A percentile compares a stretch with the other conserved stretches of the same genome.
phyloP scores from a whole-genome alignment of 164 flowering plant species.

The Berberis thunbergii region DNA sequence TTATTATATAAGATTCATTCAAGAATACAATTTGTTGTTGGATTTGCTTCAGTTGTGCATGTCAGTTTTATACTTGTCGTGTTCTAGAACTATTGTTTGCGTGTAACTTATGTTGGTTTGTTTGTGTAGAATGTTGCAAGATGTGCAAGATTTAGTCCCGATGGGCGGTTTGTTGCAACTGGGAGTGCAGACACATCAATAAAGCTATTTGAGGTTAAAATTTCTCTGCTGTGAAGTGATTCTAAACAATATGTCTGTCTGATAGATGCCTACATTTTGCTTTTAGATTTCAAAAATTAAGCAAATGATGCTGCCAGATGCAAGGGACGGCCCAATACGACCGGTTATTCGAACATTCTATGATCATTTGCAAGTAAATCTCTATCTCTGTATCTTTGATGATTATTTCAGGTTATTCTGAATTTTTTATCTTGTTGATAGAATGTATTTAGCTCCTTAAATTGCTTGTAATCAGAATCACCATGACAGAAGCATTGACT shows the following conservation, averaged over 20 bases:
- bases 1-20: neutral
- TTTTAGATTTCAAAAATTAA: constrained; percentile 57
- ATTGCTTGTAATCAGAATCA: no score
- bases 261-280: constrained; percentile 2
- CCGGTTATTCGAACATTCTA: constrained; percentile 77
- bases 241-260: neutral
- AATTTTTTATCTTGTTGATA: no score
- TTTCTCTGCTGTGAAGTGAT: neutral
- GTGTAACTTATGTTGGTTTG: constrained; percentile 6
- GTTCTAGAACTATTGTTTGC: no score
- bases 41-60: neutral
- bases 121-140: constrained; percentile 61
- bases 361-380: constrained; percentile 67
- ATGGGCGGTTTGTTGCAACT: constrained; percentile 77
- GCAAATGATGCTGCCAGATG: constrained; percentile 82
- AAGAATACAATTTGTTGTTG: neutral
- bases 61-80: no score
- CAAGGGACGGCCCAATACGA: constrained; percentile 63
- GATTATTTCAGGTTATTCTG: no score
- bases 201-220: constrained; percentile 77
- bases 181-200: constrained; percentile 87
- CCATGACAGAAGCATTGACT: no score
- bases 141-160: constrained; percentile 90
- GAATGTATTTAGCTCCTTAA: no score
- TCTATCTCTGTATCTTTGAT: neutral